Conservation (phyloP, 306 rosid species). For the Morella rubra region DNA sequence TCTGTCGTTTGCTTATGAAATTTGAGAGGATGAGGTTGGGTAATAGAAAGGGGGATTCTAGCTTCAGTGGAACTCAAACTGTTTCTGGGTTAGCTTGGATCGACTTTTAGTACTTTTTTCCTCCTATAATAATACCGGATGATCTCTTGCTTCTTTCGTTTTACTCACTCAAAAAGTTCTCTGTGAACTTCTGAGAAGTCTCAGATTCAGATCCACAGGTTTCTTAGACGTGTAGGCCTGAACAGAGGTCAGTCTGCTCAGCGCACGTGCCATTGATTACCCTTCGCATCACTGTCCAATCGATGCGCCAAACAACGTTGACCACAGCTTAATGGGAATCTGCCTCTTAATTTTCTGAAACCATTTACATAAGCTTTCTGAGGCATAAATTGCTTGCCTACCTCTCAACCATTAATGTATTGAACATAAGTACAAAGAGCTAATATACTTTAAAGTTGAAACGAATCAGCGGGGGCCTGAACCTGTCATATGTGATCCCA, state of each 20-base stretch:
- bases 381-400: no score
- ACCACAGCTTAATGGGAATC: not conserved
- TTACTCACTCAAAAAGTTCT: constrained; percentile 15
- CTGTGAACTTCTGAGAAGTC: not conserved
- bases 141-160: not conserved
- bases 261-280: not conserved
- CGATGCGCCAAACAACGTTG: not conserved
- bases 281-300: not conserved
- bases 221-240: not conserved
- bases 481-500: no score
- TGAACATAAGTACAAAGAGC: no score
- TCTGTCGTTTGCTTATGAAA: no score
- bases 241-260: not conserved
- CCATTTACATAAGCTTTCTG: no score
- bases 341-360: no score
- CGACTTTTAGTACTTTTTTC: not conserved
- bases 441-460: no score
- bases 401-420: no score
- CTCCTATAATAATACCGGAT: not conserved
- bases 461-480: no score
- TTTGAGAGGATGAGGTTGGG: no score
- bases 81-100: not conserved
- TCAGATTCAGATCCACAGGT: constrained; percentile 8
- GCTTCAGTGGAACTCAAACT: not conserved
- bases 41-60: not conserved